Evolutionary conservation across 768 basidiomycete species (phyloP), one percentile per base, ranked within the genome.

Genomic region (Omphalotus guepiniiformis): DNA sequence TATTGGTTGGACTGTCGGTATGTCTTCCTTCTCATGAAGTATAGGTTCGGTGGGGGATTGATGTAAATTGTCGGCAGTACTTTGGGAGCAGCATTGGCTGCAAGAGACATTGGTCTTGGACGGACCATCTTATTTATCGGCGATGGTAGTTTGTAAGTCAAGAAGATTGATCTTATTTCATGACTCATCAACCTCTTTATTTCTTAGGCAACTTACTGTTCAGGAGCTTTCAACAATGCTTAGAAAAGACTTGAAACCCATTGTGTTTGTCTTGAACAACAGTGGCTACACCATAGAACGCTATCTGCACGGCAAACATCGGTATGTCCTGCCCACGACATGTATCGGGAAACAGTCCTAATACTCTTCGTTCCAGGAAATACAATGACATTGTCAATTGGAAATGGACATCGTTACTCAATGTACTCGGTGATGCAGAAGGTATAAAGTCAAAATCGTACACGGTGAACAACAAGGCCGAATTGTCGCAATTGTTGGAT

Each of bases 171-270:
- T n/a, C 27, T 9, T 21, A 26, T 2, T 25, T 18, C n/a, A 19
- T 43, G n/a, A 38, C 23, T 44, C 15, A 12, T 35, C 13, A 28
- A 28, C 23, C 12, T 50, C 4, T 37, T 36, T n/a, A 15, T 6
- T 44, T 13, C 19, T 5, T 46, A 87, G 84, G 38, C 88, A 90
- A 68, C 66, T 90, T 16, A 82, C 83, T 0, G 82, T 88, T 4
- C 91, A 93, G 63, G 90, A 94, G 58, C 61, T 91, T 12, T 86
- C 89, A 4, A 84, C 87, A 0, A 94, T 95, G 86, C 76, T 93
- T 38, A 76, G 75, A 34, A 64, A 77, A 47, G 78, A 75, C 6
- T 62, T 94, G 27, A 83, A 75, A 53, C 93, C 95, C 4, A 89
- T 93, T 63, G 73, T 93, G 26, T 93, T 93, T 63, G 70, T 91